These are phyloP conservation scores for Stagonosporopsis tanaceti DNA, from an alignment of 2,329 filamentous ascomycete species.

Conservation along the genomic window DNA sequence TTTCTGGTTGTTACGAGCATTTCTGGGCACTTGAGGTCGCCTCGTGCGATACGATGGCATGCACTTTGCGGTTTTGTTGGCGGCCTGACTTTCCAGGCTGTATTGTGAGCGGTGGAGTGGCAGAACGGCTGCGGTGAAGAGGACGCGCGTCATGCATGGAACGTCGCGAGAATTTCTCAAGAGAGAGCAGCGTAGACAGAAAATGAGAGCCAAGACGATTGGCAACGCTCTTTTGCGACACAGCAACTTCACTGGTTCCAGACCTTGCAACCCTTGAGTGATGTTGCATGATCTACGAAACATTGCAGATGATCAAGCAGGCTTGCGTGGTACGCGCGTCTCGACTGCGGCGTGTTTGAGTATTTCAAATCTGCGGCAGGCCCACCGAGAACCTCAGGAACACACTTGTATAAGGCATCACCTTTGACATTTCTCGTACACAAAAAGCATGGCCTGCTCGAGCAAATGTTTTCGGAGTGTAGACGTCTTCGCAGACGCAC, in stretches of 20 bases:
- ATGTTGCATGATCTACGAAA: slow-evolving; percentile 19
- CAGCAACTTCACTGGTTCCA: slow-evolving; percentile 4
- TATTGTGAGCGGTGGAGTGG: slow-evolving; percentile 29
- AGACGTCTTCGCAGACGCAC: background rate
- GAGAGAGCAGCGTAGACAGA: slow-evolving; percentile 15
- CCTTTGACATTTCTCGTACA: too few relatives aligned
- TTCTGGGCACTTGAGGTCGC: slow-evolving; percentile 19
- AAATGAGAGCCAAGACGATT: slow-evolving; percentile 28
- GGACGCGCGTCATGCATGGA: slow-evolving; percentile 33
- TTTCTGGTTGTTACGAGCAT: slow-evolving; percentile 39
- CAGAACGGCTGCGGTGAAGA: slow-evolving; percentile 26
- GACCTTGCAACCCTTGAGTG: background rate
- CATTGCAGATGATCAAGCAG: slow-evolving; percentile 8
- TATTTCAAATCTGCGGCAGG: slow-evolving; percentile 1
- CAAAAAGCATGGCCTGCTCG: background rate
- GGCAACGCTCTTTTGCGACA: slow-evolving; percentile 13
- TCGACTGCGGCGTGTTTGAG: slow-evolving; percentile 4
- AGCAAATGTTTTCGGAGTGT: background rate
- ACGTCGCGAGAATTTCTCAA: slow-evolving; percentile 5
- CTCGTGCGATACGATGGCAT: slow-evolving; percentile 28
- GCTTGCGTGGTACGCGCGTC: slow-evolving; percentile 17
- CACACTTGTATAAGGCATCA: background rate
- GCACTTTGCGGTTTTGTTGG: slow-evolving; percentile 21
- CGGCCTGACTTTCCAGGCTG: slow-evolving; percentile 20
- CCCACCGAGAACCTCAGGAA: background rate